These are phyloP conservation scores for Zymoseptoria passerinii DNA, from an alignment of 2,329 filamentous ascomycete species.

Conservation along the genomic window DNA sequence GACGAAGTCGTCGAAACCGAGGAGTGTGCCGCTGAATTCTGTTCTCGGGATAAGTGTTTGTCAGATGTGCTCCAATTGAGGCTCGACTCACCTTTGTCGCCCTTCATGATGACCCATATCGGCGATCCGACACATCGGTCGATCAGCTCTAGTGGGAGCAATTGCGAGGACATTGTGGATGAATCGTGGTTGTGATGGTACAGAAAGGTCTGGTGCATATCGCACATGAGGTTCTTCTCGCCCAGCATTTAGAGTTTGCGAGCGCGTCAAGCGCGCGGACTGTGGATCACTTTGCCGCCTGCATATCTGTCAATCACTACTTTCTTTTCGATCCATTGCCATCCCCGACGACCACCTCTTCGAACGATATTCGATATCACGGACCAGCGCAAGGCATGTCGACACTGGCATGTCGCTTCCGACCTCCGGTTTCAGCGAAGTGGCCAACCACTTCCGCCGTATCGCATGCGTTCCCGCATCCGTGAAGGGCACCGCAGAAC, in stretches of 20 bases:
- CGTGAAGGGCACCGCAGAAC: neutral
- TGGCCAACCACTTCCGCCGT: neutral
- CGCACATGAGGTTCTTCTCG: neutral
- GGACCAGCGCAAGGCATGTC: neutral
- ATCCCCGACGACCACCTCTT: neutral
- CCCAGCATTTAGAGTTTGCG: neutral
- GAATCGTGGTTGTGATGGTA: neutral
- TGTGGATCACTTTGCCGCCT: neutral
- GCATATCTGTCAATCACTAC: neutral
- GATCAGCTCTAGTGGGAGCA: conserved; percentile 64
- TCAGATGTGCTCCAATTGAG: conserved; percentile 3
- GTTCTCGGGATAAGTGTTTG: conserved; percentile 9
- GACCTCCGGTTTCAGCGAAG: neutral
- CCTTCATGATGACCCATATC: conserved; percentile 99
- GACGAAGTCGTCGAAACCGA: conserved; percentile 98
- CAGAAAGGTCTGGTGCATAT: neutral
- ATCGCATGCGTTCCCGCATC: neutral
- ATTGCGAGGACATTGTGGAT: conserved; percentile 22
- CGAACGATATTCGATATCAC: neutral
- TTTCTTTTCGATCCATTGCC: neutral
- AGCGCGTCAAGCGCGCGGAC: neutral
- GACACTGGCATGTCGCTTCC: conserved; percentile 1
- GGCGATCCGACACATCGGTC: conserved; percentile 97
- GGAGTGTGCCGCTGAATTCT: conserved; percentile 93
- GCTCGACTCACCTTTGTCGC: conserved; percentile 70